Percentiles rank a stretch among this genome's conserved stretches.
phyloP scores from a whole-genome alignment of 352 stramenopile species.

The Phytophthora hybrid region DNA sequence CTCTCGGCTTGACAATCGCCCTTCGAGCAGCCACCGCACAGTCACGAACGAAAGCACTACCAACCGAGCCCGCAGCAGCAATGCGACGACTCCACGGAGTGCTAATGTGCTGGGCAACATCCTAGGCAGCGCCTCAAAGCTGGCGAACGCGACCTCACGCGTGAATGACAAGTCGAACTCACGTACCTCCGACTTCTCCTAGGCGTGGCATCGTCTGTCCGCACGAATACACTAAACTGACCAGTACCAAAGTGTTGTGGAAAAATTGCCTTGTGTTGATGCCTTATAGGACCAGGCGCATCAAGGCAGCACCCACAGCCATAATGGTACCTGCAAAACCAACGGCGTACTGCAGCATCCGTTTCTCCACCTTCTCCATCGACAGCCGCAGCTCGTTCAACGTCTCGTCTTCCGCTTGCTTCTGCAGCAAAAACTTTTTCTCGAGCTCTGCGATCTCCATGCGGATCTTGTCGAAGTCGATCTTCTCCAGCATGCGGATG shows the following conservation, averaged over 20 bases:
- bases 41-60: conserved; percentile 24
- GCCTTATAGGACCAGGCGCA: conserved; percentile 77
- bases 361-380: conserved; percentile 92
- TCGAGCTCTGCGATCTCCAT: conserved; percentile 89
- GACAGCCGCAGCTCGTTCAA: conserved; percentile 87
- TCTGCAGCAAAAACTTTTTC: conserved; percentile 91
- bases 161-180: conserved; percentile 61
- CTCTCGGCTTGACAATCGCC: conserved; percentile 9
- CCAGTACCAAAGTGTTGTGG: background rate
- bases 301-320: conserved; percentile 80
- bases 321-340: conserved; percentile 91
- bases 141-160: conserved; percentile 72
- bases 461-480: conserved; percentile 91
- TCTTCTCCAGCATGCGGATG: conserved; percentile 92
- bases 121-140: conserved; percentile 66
- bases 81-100: conserved; percentile 22
- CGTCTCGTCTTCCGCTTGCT: conserved; percentile 89
- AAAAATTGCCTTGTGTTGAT: conserved; percentile 6
- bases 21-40: conserved; percentile 30
- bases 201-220: background rate
- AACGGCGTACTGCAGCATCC: conserved; percentile 89
- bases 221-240: background rate
- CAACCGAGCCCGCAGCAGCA: conserved; percentile 18
- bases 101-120: conserved; percentile 68
- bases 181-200: conserved; percentile 54